phyloP scores from a whole-genome alignment of 2,329 filamentous ascomycete species.

The Amauroascus niger region DNA sequence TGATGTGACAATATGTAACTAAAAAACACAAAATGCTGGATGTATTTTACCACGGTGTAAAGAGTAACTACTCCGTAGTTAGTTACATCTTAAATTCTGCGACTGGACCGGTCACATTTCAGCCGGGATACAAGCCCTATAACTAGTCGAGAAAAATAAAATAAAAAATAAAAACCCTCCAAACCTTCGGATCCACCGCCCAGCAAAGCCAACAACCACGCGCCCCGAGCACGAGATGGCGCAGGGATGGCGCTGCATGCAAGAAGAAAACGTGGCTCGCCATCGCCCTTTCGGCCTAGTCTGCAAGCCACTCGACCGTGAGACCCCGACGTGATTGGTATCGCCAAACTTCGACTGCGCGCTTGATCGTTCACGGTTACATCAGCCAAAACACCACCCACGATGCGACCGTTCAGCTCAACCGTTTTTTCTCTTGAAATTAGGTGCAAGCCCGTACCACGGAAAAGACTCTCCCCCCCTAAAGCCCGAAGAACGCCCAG shows the following conservation, averaged over 20 bases:
- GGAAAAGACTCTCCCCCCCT: not conserved
- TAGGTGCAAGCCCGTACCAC: not conserved
- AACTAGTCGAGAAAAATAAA: no score
- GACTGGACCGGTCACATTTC: constrained; percentile 1
- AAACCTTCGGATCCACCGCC: not conserved
- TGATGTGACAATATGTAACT: no score
- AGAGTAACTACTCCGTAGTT: no score
- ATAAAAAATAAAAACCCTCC: not conserved
- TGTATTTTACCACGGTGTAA: no score
- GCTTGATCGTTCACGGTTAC: not conserved
- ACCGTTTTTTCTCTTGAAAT: no score
- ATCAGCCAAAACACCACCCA: not conserved
- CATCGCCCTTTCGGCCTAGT: constrained; percentile 8
- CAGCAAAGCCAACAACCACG: constrained; percentile 4
- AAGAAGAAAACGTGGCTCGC: constrained; percentile 13
- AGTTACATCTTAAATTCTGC: not conserved
- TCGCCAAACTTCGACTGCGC: not conserved
- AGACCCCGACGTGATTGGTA: not conserved
- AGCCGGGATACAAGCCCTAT: constrained; percentile 5
- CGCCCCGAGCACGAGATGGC: constrained; percentile 10
- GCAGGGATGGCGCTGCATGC: constrained; percentile 13
- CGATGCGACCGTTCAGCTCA: no score
- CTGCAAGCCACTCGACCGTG: not conserved
- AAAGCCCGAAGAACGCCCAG: no score
- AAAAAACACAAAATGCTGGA: no score